Base-by-base conservation (phyloP, 2,329 filamentous ascomycete genomes). In the Taxawa tesnikishii region DNA sequence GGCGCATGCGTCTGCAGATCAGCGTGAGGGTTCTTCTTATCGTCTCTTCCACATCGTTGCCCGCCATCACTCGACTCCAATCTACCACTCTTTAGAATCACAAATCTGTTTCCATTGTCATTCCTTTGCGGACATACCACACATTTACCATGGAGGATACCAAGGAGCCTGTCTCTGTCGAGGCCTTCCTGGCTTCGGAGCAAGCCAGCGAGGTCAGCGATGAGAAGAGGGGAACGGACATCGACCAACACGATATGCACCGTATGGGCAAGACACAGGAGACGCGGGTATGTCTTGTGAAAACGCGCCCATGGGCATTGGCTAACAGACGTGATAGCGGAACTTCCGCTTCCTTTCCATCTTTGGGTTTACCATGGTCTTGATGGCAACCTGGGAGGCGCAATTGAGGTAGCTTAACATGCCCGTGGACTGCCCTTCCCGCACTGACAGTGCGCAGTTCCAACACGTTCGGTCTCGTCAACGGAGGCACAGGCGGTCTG, bases 251-350 rank as follows among this genome's bases (percentile, higher is more conserved):
- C 10, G 55, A 67, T 36, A 61, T 67, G 56, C 50, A 50, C 26
- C 58, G 62, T n/a, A 51, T 67, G 54, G 63, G 63, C 11, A 67
- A 65, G 44, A 48, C 54, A 15, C 62, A 65, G 34, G 59, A 66
- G 29, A 54, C 67, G 45, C 56, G 58, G 40, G 58, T 43, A 25
- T 33, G 42, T 10, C 5, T 12, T 4, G 9, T 11, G n/a, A n/a
- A n/a, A n/a, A n/a, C n/a, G n/a, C n/a, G n/a, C n/a, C n/a, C n/a
- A n/a, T n/a, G n/a, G n/a, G n/a, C n/a, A n/a, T n/a, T n/a, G n/a
- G n/a, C n/a, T n/a, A n/a, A n/a, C n/a, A n/a, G 19, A 23, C 8
- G 8, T 23, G 8, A 23, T 8, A 35, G 33, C 33, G 33, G n/a
- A 35, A 35, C 33, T 35, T 35, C 23, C 33, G 33, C 7, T 35